Base-by-base conservation (phyloP, 2,329 filamentous ascomycete genomes). In the Falciphora oryzae region DNA sequence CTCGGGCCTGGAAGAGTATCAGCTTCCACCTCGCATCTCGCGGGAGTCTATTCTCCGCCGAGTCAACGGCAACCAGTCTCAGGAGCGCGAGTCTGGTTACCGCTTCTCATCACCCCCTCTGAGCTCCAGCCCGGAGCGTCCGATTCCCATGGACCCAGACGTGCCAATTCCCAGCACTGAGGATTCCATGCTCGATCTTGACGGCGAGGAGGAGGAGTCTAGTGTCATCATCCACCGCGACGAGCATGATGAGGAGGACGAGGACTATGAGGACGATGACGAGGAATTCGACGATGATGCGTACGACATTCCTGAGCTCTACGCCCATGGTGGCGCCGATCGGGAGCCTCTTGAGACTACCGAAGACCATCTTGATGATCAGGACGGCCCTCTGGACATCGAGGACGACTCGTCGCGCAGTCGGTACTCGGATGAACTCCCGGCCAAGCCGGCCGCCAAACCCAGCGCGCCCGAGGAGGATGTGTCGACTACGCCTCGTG, bases 1-100 rank as follows among this genome's bases (percentile, higher is more conserved):
- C 69, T 83, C 84, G 63, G 77, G 82, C 14, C 75, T 88, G 65
- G 81, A 84, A 66, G 85, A 88, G 65, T 89, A 89, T 70, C 82
- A 89, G 68, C 78, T 89, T 18, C 91, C 88, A 25, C 83, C 90
- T 14, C 89, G 89, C 64, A 96, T 98, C 72, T 97, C 94, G 11
- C 87, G 94, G 53, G 95, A 98, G 74, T 97, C 93, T 0, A 98
- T 98, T 70, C 81, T 98, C 70, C 89, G 91, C 63, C 92, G 94
- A 67, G 89, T 97, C 64, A 92, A 95, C 73, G 91, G 83, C 60
- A 83, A 81, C 70, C 77, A 81, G 66, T 70, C 76, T 61, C 80
- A 84, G 59, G 84, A 87, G 27, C 77, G 80, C 65, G 82, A 87
- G 64, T 85, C 88, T 4, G 85, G 88, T 65, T 88, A 85, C 68